Evolutionary conservation across 345 rosid species (phyloP), one percentile per base, ranked within the genome.

Genomic region (Aquilaria malaccensis): DNA sequence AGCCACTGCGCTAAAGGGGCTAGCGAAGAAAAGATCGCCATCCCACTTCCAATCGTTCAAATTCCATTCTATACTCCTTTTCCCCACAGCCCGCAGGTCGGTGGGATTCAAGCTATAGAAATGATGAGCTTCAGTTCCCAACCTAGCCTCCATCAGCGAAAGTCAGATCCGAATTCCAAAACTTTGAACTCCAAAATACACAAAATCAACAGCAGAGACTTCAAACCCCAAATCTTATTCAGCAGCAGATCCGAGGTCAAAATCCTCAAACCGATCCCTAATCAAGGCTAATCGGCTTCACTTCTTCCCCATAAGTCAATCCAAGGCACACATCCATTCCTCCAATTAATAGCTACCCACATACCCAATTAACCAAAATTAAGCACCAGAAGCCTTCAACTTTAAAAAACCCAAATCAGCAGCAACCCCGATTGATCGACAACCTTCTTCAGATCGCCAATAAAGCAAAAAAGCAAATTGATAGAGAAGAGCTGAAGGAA

Each of bases 41-140:
- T 95, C 97, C 99, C 99, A 95, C 76, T 86, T 88, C 96, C 97
- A 95, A 64, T 85, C 96, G 76, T 88, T 91, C 80, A 84, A 75
- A 76, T 86, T 87, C 97, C 99, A 95, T 47, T 95, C 97, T 33
- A 79, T 55, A 60, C 73, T 84, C 62, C 82, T 77, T 67, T 85
- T 88, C 50, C 90, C 97, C 0, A 80, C 77, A 2, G 87, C 78
- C 57, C 74, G 59, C 64, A 86, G 59, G 76, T 79, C 76, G 54
- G 64, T 54, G 9, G 77, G 67, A 68, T 70, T 69, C 83, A 75
- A 72, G 5, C 77, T 84, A 56, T 82, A 88, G 58, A 85, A 80
- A 56, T 59, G 83, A 74, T 58, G 82, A 63, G 77, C 76, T 67
- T 82, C 89, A 65, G 75, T 81, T 71, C 81, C 87, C 63, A 83